These are phyloP conservation scores for Blastomyces gilchristii DNA, from an alignment of 2,329 filamentous ascomycete species.

Conservation along the genomic window DNA sequence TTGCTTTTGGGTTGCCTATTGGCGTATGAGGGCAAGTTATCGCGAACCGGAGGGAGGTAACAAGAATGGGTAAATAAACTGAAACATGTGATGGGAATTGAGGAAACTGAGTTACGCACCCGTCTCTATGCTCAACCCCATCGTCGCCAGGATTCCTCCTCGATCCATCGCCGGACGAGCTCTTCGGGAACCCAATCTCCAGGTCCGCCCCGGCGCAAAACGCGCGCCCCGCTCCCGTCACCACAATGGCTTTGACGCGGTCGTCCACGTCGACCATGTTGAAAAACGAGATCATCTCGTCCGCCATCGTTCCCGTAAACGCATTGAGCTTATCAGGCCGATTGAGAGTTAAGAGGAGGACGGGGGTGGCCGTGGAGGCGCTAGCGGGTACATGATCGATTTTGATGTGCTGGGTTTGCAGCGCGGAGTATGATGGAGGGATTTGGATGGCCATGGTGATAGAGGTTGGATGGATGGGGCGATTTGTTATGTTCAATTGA, in stretches of 20 bases:
- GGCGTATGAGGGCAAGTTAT: background rate
- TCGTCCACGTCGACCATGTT: slow-evolving; percentile 44
- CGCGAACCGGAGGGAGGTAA: too few relatives aligned
- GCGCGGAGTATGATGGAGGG: slow-evolving; percentile 23
- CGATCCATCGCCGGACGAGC: slow-evolving; percentile 6
- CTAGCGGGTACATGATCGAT: slow-evolving; percentile 31
- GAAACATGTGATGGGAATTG: too few relatives aligned
- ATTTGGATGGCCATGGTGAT: slow-evolving; percentile 1
- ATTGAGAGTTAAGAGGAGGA: slow-evolving; percentile 44
- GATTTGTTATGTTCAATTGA: background rate
- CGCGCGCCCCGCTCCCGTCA: slow-evolving; percentile 44
- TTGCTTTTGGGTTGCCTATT: background rate
- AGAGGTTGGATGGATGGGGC: background rate
- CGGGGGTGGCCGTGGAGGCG: slow-evolving; percentile 41
- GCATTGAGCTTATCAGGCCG: slow-evolving; percentile 51
- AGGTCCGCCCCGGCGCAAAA: slow-evolving; percentile 50
- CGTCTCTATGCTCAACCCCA: slow-evolving; percentile 43
- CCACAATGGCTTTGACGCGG: slow-evolving; percentile 44
- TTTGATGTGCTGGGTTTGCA: slow-evolving; percentile 26
- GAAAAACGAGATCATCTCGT: slow-evolving; percentile 35
- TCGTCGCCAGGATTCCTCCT: slow-evolving; percentile 24
- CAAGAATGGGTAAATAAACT: too few relatives aligned
- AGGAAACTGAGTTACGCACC: slow-evolving; percentile 27
- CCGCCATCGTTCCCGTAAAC: slow-evolving; percentile 44
- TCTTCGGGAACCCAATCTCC: slow-evolving; percentile 39